A percentile compares a stretch with the other conserved stretches of the same genome.
Conservation (phyloP, 441 rosid genomes). For the Populus hybrid region DNA sequence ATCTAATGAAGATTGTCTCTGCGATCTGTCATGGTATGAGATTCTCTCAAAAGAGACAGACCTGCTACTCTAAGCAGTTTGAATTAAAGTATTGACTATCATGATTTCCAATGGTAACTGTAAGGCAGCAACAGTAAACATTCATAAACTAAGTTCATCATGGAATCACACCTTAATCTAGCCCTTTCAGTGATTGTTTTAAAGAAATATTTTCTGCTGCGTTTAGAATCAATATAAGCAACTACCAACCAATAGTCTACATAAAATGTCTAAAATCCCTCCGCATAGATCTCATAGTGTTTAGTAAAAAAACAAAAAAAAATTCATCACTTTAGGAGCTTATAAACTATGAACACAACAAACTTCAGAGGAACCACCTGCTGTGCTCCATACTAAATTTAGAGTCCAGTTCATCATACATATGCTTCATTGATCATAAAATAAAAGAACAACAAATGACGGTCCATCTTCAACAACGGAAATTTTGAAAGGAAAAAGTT, state of each 20-base stretch:
- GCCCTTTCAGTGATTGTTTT: background rate
- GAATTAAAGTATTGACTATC: background rate
- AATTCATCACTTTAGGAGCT: constrained; percentile 63
- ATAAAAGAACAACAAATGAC: background rate
- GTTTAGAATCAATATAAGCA: background rate
- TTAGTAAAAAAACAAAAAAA: constrained; percentile 87
- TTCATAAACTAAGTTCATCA: background rate
- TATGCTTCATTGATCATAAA: background rate
- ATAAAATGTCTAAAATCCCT: constrained; percentile 66
- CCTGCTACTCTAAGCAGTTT: background rate
- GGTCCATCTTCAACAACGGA: background rate
- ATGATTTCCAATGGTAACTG: background rate
- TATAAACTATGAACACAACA: constrained; percentile 41
- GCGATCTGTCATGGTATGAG: background rate
- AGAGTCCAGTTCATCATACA: background rate
- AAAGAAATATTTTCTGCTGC: background rate
- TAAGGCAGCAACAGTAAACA: no score
- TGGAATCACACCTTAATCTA: background rate
- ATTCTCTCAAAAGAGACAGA: background rate
- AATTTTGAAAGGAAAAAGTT: background rate
- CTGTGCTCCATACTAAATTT: constrained; percentile 34
- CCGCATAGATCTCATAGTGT: constrained; percentile 65
- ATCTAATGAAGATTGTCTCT: background rate
- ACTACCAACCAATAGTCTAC: background rate
- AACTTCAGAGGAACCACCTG: constrained; percentile 56